These are phyloP conservation scores for Aspergillus chevalieri DNA, from an alignment of 2,329 filamentous ascomycete species.

Conservation along the genomic window DNA sequence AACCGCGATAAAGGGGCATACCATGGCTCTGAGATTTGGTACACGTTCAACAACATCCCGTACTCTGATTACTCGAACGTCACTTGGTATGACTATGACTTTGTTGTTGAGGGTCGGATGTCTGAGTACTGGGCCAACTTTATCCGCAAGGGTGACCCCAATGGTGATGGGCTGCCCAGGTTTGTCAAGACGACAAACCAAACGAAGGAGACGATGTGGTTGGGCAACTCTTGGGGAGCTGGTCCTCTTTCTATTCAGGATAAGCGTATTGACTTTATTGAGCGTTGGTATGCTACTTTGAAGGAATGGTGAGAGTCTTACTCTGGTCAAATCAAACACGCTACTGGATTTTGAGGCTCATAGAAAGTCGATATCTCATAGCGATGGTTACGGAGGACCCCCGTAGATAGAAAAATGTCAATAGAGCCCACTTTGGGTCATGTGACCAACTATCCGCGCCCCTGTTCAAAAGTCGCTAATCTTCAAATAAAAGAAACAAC, in stretches of 20 bases:
- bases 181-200: background rate
- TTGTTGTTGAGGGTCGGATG: constrained; percentile 18
- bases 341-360: too few species aligned
- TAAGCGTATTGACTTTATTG: background rate
- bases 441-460: too few species aligned
- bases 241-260: background rate
- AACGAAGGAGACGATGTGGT: background rate
- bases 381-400: too few species aligned
- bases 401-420: too few species aligned
- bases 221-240: background rate
- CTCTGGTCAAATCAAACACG: too few species aligned
- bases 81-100: constrained; percentile 23
- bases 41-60: constrained; percentile 28
- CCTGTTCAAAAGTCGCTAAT: too few species aligned
- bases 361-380: too few species aligned
- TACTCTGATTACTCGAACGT: constrained; percentile 15
- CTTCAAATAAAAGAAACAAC: too few species aligned
- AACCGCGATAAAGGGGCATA: constrained; percentile 18
- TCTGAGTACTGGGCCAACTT: constrained; percentile 29
- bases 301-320: background rate
- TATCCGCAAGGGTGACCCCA: constrained; percentile 26
- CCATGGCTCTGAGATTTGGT: constrained; percentile 27
- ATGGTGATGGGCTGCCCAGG: constrained; percentile 20
- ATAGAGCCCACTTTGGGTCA: too few species aligned
- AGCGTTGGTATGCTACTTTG: background rate